Evolutionary conservation across 225 moss, liverwort and hornwort species (phyloP), one percentile per base, ranked within the genome.

Genomic region (Physcomitrellopsis africana): DNA sequence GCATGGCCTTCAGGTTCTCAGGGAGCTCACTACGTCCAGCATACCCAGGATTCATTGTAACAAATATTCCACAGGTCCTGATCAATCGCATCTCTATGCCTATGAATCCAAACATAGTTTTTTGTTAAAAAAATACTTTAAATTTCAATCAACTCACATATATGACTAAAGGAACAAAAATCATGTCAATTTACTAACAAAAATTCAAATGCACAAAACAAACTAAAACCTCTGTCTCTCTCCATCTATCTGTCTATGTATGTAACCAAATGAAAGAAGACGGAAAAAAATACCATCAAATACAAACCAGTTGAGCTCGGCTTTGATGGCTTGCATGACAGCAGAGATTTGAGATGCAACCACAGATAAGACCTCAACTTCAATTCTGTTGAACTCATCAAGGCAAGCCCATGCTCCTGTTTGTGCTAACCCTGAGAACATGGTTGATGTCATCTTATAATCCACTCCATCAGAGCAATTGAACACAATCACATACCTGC

Each of bases 31-130:
- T 91, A n/a, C 91, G 88, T 9, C 93, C 93, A 41, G 91, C 93
- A 67, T 94, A 94, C 17, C 93, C 93, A 61, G 93, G 93, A 66
- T 94, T 94, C 93, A 94, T 94, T 5, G 93, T 94, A 42, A 93
- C 93, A 83, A 93, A 93, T 56, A 93, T 93, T 56, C 93, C 93
- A 59, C 93, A 93, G 20, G 89, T 93, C 57, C 78, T 78, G 59
- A 93, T 91, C 11, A 93, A 83, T 16, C 85, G 89, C 91, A 93
- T 93, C 67, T 93, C 91, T 14, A 89, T 72, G 24, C 93, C 93
- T 83, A 6, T 51, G 0, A 24, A 4, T 43, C 23, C 2, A 53
- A 73, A n/a, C 11, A 24, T 7, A 23, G 10, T 24, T 24, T 24
- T 24, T 24, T 24, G 24, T 24, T 24, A 24, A 24, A 24, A 24